A percentile compares a stretch with the other conserved stretches of the same genome.
These are phyloP conservation scores for Solanum microdontum DNA, from an alignment of 257 asterid species.

Conservation along the genomic window DNA sequence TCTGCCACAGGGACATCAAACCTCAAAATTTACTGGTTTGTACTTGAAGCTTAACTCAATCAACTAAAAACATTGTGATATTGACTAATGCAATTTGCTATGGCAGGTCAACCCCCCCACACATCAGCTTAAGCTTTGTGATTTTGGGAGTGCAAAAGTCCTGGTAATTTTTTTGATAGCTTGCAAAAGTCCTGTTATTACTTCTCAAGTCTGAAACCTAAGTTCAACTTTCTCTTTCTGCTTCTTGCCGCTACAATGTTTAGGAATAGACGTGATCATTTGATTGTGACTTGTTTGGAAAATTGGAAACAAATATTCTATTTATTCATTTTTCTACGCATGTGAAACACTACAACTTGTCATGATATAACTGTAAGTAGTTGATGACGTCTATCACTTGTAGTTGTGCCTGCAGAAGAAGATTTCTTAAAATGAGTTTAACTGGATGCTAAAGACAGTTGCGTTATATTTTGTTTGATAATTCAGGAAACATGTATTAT, in stretches of 20 bases:
- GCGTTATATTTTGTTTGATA: neutral
- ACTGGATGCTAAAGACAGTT: neutral
- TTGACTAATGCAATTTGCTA: neutral
- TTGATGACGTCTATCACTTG: neutral
- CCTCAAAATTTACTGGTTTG: slow-evolving; percentile 63
- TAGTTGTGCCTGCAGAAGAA: neutral
- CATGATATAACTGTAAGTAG: neutral
- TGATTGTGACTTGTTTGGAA: neutral
- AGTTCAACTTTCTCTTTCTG: neutral
- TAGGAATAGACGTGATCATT: neutral
- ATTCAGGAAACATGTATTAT: neutral
- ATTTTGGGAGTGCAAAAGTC: slow-evolving; percentile 69
- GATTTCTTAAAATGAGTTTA: neutral
- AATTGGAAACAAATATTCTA: neutral
- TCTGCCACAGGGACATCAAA: slow-evolving; percentile 59
- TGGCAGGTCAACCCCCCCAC: slow-evolving; percentile 61
- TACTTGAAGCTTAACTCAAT: neutral
- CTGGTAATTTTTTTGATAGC: slow-evolving; percentile 24
- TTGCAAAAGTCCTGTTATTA: neutral
- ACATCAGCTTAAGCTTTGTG: slow-evolving; percentile 58
- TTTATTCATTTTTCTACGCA: neutral
- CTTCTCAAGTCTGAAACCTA: neutral
- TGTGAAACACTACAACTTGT: neutral
- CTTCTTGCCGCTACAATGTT: neutral
- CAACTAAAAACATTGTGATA: neutral